Percentiles rank a stretch among this genome's conserved stretches.
Conservation (phyloP, 2,329 filamentous ascomycete genomes). For the Fusarium sp. region DNA sequence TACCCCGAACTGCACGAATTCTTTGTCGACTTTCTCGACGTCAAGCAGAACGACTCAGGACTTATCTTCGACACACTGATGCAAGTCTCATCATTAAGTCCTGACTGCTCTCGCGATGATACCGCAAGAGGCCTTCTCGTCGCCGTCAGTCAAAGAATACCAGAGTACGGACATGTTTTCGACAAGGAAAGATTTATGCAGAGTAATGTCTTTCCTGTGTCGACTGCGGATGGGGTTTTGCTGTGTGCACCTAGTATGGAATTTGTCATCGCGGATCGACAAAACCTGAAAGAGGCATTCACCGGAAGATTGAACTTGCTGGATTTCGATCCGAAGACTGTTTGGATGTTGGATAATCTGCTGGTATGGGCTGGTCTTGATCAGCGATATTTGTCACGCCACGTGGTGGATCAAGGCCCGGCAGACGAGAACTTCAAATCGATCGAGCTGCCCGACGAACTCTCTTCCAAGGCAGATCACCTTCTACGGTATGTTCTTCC, state of each 20-base stretch:
- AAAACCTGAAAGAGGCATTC: conserved; percentile 35
- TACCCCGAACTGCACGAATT: conserved; percentile 40
- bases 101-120: conserved; percentile 28
- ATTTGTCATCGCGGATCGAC: conserved; percentile 39
- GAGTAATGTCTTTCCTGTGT: conserved; percentile 36
- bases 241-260: conserved; percentile 38
- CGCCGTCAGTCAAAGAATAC: conserved; percentile 31
- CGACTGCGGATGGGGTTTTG: conserved; percentile 20
- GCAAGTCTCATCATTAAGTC: conserved; percentile 25
- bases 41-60: conserved; percentile 35
- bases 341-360: conserved; percentile 38
- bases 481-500: conserved; percentile 27
- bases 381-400: conserved; percentile 33
- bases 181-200: conserved; percentile 30
- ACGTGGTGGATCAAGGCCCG: conserved; percentile 26
- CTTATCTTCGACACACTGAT: conserved; percentile 37
- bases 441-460: conserved; percentile 29
- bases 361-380: conserved; percentile 41
- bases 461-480: conserved; percentile 35
- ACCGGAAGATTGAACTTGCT: conserved; percentile 32
- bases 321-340: conserved; percentile 34
- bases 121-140: conserved; percentile 33
- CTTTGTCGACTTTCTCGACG: conserved; percentile 37
- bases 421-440: conserved; percentile 30
- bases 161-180: conserved; percentile 34